phyloP scores from a whole-genome alignment of 1,284 basidiomycete species.

The Gymnopus androsaceus region DNA sequence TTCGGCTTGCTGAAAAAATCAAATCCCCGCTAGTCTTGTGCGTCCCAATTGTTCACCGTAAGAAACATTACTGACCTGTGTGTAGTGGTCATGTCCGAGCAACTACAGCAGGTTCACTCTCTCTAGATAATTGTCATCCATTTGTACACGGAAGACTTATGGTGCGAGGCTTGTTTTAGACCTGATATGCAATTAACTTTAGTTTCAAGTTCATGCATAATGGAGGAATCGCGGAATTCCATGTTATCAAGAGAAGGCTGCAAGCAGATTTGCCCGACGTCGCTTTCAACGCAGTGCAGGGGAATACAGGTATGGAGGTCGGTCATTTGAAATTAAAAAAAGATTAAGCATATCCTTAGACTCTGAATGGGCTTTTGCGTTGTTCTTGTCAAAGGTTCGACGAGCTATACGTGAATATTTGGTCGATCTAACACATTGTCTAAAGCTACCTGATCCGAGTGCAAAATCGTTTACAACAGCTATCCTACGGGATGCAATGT shows the following conservation, averaged over 20 bases:
- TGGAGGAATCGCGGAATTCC: conserved; percentile 84
- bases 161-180: conserved; percentile 56
- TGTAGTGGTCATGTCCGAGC: conserved; percentile 86
- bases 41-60: conserved; percentile 28
- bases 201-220: conserved; percentile 89
- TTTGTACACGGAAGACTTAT: conserved; percentile 87
- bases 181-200: conserved; percentile 1
- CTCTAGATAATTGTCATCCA: conserved; percentile 93
- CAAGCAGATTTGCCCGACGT: conserved; percentile 79
- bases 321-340: too few relatives aligned
- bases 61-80: conserved; percentile 1
- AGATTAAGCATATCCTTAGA: conserved; percentile 52
- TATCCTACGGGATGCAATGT: conserved; percentile 78
- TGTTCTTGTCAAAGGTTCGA: conserved; percentile 84
- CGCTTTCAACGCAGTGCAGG: conserved; percentile 82
- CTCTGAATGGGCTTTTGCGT: conserved; percentile 94
- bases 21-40: conserved; percentile 92
- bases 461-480: conserved; percentile 68
- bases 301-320: conserved; percentile 78
- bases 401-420: conserved; percentile 5
- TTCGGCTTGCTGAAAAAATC: conserved; percentile 91
- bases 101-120: conserved; percentile 83
- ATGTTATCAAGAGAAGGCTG: conserved; percentile 76
- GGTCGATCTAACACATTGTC: conserved; percentile 13
- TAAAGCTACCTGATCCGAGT: conserved; percentile 78